Evolutionary conservation across 2,329 filamentous ascomycete species (phyloP), one percentile per base, ranked within the genome.

Genomic region (Paecilomyces niveus): DNA sequence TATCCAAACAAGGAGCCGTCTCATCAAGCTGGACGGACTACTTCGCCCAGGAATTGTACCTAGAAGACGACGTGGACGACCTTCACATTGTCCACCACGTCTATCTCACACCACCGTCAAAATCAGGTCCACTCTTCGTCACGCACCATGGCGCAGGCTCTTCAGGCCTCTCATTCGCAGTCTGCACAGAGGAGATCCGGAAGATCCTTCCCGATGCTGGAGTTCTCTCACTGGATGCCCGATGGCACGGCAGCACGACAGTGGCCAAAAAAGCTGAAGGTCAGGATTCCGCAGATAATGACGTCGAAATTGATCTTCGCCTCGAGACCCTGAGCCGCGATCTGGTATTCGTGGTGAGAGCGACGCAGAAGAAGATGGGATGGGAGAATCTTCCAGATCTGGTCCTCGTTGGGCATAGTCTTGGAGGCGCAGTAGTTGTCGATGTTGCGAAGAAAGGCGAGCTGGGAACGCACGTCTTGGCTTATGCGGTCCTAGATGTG

Each of bases 111-210:
- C 91, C 92, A 0, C 92, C 93, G 0, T 69, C 72, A 1, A 86
- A 82, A 39, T 82, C 83, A 61, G 90, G 89, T 0, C 92, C 93
- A 0, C 80, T 99, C 4, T 92, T 99, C 73, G 88, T 97, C 60
- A 90, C 89, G 76, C 94, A 99, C 71, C 94, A 99, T 75, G 94
- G 94, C 45, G 94, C 90, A 49, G 94, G 94, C 15, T 96, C 92
- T 3, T 96, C 92, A 0, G 95, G 89, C 6, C 83, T 97, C 59
- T 96, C 92, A 2, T 99, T 97, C 75, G 92, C 92, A 4, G 81
- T 90, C 3, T 85, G 96, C 61, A 85, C 88, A 2, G 81, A 85
- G 52, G 89, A 95, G 71, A 85, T 97, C 61, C 84, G 87, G 56
- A 90, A 88, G 71, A 81, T 85, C 6, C 79, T 96, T 50, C 90